phyloP scores from a whole-genome alignment of 2,329 filamentous ascomycete genomes.

The Gyromitra esculenta region DNA sequence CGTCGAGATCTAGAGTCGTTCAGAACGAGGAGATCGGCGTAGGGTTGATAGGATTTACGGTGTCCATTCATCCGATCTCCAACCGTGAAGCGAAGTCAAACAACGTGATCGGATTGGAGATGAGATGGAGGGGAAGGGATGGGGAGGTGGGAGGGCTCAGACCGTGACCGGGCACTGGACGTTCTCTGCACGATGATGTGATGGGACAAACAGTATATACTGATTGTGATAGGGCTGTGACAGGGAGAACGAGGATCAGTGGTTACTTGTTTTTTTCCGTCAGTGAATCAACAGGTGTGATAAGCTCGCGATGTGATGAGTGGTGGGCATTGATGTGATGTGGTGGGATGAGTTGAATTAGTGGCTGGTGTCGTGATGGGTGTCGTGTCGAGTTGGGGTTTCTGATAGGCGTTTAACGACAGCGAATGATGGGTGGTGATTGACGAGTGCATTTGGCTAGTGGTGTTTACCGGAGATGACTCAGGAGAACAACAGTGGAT shows the following conservation, averaged over 20 bases:
- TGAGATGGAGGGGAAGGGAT: slow-evolving; percentile 22
- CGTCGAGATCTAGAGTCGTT: slow-evolving; percentile 23
- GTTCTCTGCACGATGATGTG: slow-evolving; percentile 46
- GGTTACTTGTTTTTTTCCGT: slow-evolving; percentile 17
- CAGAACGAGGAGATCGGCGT: slow-evolving; percentile 25
- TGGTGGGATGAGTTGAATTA: slow-evolving; percentile 40
- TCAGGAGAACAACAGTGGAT: slow-evolving; percentile 21
- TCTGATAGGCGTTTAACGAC: slow-evolving; percentile 41
- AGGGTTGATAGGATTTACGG: slow-evolving; percentile 31
- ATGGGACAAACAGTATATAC: slow-evolving; percentile 33
- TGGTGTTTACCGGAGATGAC: slow-evolving; percentile 41
- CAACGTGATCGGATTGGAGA: slow-evolving; percentile 45
- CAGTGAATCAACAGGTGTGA: slow-evolving; percentile 32
- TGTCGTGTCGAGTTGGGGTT: slow-evolving; percentile 16
- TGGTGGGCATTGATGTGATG: slow-evolving; percentile 38
- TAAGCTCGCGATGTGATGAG: slow-evolving; percentile 39
- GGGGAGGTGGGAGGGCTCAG: not conserved
- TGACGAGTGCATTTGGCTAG: slow-evolving; percentile 5
- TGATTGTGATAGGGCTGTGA: slow-evolving; percentile 43
- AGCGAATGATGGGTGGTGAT: slow-evolving; percentile 49
- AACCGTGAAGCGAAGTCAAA: slow-evolving; percentile 28
- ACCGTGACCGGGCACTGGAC: slow-evolving; percentile 20
- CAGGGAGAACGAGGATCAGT: slow-evolving; percentile 12
- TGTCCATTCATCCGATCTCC: slow-evolving; percentile 35
- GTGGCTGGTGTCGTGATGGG: slow-evolving; percentile 18